phyloP scores from a whole-genome alignment of 2,329 filamentous ascomycete genomes.

The Exophiala sp. region DNA sequence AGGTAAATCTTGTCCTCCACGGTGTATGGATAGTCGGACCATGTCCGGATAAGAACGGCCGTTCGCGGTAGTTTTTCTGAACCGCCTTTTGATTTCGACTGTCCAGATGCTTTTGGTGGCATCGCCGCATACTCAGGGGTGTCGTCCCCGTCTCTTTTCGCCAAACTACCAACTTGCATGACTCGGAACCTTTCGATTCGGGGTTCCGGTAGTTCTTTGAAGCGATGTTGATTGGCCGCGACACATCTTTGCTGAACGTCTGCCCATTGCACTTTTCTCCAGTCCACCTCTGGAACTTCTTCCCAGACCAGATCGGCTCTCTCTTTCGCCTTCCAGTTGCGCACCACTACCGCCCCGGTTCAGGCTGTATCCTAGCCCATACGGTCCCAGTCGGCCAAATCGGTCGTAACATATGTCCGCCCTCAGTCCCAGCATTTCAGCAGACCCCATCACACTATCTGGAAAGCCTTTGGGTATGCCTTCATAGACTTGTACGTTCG shows the following conservation, averaged over 20 bases:
- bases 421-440: constrained; percentile 69
- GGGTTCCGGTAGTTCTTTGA: constrained; percentile 43
- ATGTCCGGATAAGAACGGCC: constrained; percentile 73
- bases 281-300: constrained; percentile 66
- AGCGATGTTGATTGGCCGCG: constrained; percentile 63
- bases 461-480: constrained; percentile 82
- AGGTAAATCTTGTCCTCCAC: constrained; percentile 72
- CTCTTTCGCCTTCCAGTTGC: constrained; percentile 76
- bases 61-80: constrained; percentile 48
- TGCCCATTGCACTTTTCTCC: constrained; percentile 69
- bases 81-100: constrained; percentile 27
- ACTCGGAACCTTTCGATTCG: constrained; percentile 33
- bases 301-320: constrained; percentile 77
- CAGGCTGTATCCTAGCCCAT: constrained; percentile 79
- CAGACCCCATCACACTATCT: constrained; percentile 77
- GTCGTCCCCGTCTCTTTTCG: constrained; percentile 14
- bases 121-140: neutral
- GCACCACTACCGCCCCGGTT: constrained; percentile 74
- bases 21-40: constrained; percentile 72
- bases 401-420: constrained; percentile 91
- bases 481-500: constrained; percentile 64
- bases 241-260: constrained; percentile 70
- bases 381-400: constrained; percentile 79
- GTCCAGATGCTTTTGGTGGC: neutral
- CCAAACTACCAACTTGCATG: constrained; percentile 20